A percentile compares a stretch with the other conserved stretches of the same genome.
phyloP scores from a whole-genome alignment of 2,329 filamentous ascomycete genomes.

The Diaporthe batatas region DNA sequence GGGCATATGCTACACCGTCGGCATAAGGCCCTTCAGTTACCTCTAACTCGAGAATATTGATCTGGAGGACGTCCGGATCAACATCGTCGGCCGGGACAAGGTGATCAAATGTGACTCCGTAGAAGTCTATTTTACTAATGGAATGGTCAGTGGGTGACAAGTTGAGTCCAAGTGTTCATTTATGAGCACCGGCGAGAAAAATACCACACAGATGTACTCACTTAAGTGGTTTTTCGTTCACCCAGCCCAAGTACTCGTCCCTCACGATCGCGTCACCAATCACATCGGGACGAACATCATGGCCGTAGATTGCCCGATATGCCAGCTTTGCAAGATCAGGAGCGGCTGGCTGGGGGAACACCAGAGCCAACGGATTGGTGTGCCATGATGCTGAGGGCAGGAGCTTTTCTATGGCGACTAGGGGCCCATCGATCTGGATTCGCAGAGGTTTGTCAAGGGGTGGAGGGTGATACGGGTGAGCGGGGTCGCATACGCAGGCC shows the following conservation, averaged over 20 bases:
- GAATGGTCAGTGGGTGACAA: not conserved
- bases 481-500: not conserved
- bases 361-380: not conserved
- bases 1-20: not conserved
- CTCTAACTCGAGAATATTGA: not conserved
- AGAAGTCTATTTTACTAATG: not conserved
- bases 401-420: not conserved
- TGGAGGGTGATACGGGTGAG: not conserved
- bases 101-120: not conserved
- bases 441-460: not conserved
- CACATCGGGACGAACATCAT: not conserved
- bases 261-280: not conserved
- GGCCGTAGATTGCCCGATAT: not conserved
- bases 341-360: not conserved
- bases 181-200: not conserved
- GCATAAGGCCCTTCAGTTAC: not conserved
- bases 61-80: not conserved
- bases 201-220: not conserved
- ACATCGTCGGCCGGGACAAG: not conserved
- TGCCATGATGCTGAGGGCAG: not conserved
- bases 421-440: not conserved
- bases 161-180: not conserved
- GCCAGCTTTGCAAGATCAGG: not conserved
- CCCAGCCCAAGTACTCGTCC: slow-evolving; percentile 2
- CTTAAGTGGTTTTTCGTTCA: not conserved